phyloP scores from a whole-genome alignment of 1,284 basidiomycete species.

The Sporisorium exsertum region DNA sequence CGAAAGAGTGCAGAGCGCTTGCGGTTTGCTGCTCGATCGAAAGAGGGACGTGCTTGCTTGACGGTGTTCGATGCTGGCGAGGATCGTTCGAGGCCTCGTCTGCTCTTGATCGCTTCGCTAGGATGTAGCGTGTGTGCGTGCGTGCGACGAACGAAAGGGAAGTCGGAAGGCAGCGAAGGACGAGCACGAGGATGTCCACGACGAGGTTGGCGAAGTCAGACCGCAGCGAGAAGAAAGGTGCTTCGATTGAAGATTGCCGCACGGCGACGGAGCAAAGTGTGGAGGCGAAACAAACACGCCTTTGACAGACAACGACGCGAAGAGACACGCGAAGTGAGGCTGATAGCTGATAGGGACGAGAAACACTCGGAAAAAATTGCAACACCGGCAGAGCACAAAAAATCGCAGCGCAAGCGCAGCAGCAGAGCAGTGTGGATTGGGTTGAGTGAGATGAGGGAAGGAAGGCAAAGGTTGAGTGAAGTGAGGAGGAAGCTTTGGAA shows the following conservation, averaged over 20 bases:
- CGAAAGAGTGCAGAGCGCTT: background rate
- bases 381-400: background rate
- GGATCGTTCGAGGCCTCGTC: background rate
- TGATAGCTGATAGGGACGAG: background rate
- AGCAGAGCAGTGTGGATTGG: background rate
- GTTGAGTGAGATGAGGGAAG: background rate
- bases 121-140: background rate
- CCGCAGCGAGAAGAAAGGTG: conserved; percentile 6
- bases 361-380: background rate
- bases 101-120: background rate
- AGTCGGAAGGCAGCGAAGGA: background rate
- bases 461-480: background rate
- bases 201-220: background rate
- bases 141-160: background rate
- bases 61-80: background rate
- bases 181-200: background rate
- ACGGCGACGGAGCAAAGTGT: background rate
- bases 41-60: background rate
- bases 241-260: background rate
- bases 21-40: background rate
- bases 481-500: background rate
- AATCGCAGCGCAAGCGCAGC: background rate
- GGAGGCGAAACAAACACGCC: conserved; percentile 1
- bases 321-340: conserved; percentile 9
- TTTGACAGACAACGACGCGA: conserved; percentile 1